Evolutionary conservation across 2,329 filamentous ascomycete genomes (phyloP), one percentile per base, ranked within the genome.

Genomic region (Sporothrix sp.): DNA sequence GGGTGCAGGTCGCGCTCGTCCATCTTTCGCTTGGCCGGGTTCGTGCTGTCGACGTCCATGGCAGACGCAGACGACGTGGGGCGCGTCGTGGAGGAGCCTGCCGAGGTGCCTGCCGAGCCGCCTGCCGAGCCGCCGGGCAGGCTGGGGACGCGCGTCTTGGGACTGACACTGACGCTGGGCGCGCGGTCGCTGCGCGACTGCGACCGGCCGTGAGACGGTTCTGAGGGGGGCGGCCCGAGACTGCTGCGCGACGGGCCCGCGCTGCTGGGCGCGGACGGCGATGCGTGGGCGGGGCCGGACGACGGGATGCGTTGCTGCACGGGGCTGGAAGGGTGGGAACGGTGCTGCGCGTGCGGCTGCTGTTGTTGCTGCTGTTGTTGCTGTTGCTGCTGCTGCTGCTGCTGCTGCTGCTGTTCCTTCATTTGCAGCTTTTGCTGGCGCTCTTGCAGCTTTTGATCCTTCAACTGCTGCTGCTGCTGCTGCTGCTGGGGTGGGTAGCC

Each of bases 81-180:
- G 20, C 48, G 37, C 8, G 38, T 33, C 27, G 45, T 30, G 21
- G 48, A 33, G 1, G 52, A 7, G 3, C 36, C 23, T 6, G 49
- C 23, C 11, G 47, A 25, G 11, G 28, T 30, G 30, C 43, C 32
- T 21, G 50, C 33, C 36, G 48, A 37, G 21, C 28, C 42, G 21
- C n/a, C n/a, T n/a, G n/a, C 23, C 11, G 47, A 25, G 11, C 43
- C 43, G 30, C 43, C 32, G 20, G 50, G 42, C 36, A 52, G 44
- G 21, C 28, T 48, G 21, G 37, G 13, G 14, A 82, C 69, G 56
- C 77, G 73, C 32, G 85, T 88, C 67, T 87, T 89, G 27, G 87
- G 87, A 63, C 85, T 91, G 46, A 91, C 79, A 61, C 85, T 90
- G 48, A 84, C 65, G 62, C 82, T 87, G 45, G 76, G 72, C 54